Evolutionary conservation across 139 green algal genomes (phyloP), one percentile per base, ranked within the genome.

Genomic region (Chlamydomonas sphaeroides): DNA sequence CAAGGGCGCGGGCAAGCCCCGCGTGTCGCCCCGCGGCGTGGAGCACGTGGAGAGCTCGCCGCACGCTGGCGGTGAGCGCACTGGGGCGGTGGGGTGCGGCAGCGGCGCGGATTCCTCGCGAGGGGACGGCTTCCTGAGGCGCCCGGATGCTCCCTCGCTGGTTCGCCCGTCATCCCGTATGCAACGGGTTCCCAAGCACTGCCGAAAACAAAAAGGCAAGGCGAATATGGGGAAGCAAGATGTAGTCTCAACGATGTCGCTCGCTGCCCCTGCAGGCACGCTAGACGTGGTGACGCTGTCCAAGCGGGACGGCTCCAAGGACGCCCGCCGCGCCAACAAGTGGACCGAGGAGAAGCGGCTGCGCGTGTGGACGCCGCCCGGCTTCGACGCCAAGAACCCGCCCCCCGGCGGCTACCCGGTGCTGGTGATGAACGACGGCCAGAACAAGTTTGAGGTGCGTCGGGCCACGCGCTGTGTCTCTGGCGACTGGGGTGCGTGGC

Each of bases 401-500:
- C 85, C 87, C 26, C 74, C 59, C 3, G 86, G 86, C 35, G 84
- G 88, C 61, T 90, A 85, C 81, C 90, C 90, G 26, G 86, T 92
- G 68, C 78, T 93, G 48, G 78, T 67, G n/a, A 69, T 93, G 70
- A 71, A 78, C 26, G 90, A 93, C 65, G 90, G 84, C 14, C 79
- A 89, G 49, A 93, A 93, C 86, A 87, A 86, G 86, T 93, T 91
- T 72, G 88, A 93, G 73, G 73, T 80, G 59, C 3, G 63, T 11
- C 0, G 61, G n/a, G n/a, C n/a, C n/a, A n/a, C n/a, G n/a, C n/a
- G n/a, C n/a, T n/a, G n/a, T n/a, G n/a, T n/a, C n/a, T n/a, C n/a
- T n/a, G n/a, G n/a, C n/a, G n/a, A n/a, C n/a, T n/a, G n/a, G n/a
- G n/a, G n/a, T n/a, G n/a, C n/a, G n/a, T n/a, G n/a, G n/a, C n/a